These are phyloP conservation scores for Beauveria scarabaeidicola DNA, from an alignment of 2,329 filamentous ascomycete genomes.

Conservation along the genomic window DNA sequence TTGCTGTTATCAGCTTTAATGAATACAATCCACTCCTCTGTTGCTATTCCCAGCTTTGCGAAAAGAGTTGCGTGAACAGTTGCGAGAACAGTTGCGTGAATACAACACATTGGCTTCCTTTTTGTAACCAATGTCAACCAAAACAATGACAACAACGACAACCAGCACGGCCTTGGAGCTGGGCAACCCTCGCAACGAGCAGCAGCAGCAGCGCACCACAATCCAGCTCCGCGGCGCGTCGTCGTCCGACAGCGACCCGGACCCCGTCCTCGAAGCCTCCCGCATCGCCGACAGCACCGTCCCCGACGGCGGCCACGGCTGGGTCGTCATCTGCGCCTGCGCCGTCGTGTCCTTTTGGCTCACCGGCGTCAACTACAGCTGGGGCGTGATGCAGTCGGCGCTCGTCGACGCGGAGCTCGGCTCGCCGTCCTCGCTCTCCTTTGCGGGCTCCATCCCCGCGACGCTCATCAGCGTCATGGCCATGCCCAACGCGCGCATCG, in stretches of 20 bases:
- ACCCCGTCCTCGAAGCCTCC: slow-evolving; percentile 5
- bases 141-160: neutral
- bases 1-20: neutral
- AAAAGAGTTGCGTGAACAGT: neutral
- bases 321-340: slow-evolving; percentile 10
- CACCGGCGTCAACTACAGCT: slow-evolving; percentile 10
- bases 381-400: slow-evolving; percentile 11
- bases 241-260: neutral
- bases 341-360: slow-evolving; percentile 11
- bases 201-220: neutral
- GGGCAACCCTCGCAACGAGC: neutral
- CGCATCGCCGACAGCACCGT: slow-evolving; percentile 6
- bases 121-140: neutral
- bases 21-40: neutral
- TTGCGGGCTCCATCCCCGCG: slow-evolving; percentile 10
- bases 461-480: slow-evolving; percentile 8
- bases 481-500: slow-evolving; percentile 3
- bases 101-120: too few species aligned
- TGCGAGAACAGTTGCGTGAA: neutral
- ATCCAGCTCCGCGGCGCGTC: slow-evolving; percentile 4
- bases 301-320: slow-evolving; percentile 12
- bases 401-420: slow-evolving; percentile 5
- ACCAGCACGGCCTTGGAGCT: slow-evolving; percentile 6
- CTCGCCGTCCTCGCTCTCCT: slow-evolving; percentile 4
- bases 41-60: too few species aligned